Evolutionary conservation across 2,329 filamentous ascomycete genomes (phyloP).

Genomic region (Botrytis fragariae): DNA sequence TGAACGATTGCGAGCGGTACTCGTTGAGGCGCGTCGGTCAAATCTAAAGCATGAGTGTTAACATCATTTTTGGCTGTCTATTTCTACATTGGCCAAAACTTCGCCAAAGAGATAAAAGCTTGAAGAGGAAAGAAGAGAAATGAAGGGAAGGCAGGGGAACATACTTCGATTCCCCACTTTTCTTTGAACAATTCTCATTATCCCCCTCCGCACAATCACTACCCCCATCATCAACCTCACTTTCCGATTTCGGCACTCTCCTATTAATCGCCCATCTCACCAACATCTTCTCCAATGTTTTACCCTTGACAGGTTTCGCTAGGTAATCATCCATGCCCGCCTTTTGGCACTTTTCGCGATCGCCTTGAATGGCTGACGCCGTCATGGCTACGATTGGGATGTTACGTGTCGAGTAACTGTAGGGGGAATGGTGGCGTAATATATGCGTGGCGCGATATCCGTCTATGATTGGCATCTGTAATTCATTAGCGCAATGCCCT

Average conservation of each 20-base stretch:
- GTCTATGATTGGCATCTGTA: slow-evolving; percentile 66
- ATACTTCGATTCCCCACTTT: slow-evolving; percentile 1
- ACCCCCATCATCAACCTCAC: slow-evolving; percentile 21
- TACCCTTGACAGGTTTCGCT: slow-evolving; percentile 69
- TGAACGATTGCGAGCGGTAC: slow-evolving; percentile 3
- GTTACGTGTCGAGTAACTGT: slow-evolving; percentile 55
- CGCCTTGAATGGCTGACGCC: slow-evolving; percentile 73
- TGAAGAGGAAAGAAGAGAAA: neutral
- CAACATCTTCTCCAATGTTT: slow-evolving; percentile 67
- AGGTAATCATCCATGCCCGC: slow-evolving; percentile 78
- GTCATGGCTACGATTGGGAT: slow-evolving; percentile 82
- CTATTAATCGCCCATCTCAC: slow-evolving; percentile 61
- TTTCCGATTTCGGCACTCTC: slow-evolving; percentile 33
- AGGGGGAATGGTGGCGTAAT: slow-evolving; percentile 65
- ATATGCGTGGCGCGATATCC: slow-evolving; percentile 75
- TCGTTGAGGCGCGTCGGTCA: slow-evolving; percentile 6
- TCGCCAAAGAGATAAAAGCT: neutral
- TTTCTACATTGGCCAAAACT: neutral
- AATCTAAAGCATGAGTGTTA: neutral
- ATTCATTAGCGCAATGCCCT: neutral
- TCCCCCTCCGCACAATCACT: slow-evolving; percentile 33
- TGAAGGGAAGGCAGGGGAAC: neutral
- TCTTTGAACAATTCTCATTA: slow-evolving; percentile 21
- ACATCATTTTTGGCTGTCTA: neutral
- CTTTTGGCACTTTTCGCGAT: slow-evolving; percentile 68